phyloP scores from a whole-genome alignment of 805 yeast species.

The Saccharomycopsis guyanensis region DNA sequence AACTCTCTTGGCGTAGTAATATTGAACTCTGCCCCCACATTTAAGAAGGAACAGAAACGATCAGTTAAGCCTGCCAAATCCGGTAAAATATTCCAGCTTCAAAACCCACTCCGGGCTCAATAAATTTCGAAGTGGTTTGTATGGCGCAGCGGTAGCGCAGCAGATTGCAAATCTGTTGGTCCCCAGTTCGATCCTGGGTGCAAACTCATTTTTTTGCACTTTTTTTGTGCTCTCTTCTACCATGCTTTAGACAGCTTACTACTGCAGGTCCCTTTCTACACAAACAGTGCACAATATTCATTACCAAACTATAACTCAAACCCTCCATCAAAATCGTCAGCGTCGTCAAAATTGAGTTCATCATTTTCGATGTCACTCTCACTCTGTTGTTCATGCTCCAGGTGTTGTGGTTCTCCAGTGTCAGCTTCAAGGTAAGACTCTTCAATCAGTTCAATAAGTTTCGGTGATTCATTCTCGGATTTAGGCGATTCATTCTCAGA shows the following conservation, averaged over 20 bases:
- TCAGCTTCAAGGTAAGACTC: constrained; percentile 5
- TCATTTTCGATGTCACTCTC: constrained; percentile 16
- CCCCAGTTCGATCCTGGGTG: constrained; percentile 95
- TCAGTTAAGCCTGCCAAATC: too few relatives aligned
- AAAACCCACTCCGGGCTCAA: too few relatives aligned
- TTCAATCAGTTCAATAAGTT: too few relatives aligned
- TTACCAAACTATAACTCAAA: background rate
- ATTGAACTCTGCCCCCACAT: too few relatives aligned
- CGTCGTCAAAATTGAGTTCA: constrained; percentile 17
- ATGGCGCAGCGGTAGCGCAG: constrained; percentile 99
- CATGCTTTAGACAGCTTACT: too few relatives aligned
- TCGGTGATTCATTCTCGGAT: too few relatives aligned
- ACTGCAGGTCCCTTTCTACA: background rate
- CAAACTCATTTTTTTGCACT: constrained; percentile 47
- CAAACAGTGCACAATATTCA: background rate
- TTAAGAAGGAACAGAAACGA: too few relatives aligned
- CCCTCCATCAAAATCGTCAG: constrained; percentile 11
- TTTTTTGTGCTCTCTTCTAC: background rate
- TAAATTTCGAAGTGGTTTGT: constrained; percentile 38
- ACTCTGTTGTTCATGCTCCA: constrained; percentile 2
- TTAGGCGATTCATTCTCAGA: constrained; percentile 17
- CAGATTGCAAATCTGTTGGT: constrained; percentile 98
- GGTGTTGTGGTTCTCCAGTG: background rate
- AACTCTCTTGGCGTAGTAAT: too few relatives aligned
- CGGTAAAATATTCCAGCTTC: too few relatives aligned